Conservation (phyloP, 345 rosid species). For the Odontarrhena argentea region DNA sequence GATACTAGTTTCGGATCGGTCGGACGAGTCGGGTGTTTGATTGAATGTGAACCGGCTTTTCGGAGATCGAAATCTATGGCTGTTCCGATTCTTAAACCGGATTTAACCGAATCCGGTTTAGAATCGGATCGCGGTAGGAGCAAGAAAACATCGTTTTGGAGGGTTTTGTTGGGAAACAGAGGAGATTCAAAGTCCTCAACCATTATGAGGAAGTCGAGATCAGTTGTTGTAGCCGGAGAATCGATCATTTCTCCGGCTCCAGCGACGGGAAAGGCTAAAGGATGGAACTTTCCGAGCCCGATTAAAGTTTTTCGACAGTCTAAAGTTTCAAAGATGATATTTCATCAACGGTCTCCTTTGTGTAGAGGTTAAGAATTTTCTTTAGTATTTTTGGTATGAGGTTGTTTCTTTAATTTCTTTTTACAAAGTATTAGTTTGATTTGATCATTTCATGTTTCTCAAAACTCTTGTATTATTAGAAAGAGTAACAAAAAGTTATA, state of each 20-base stretch:
- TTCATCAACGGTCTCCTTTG: slow-evolving; percentile 71
- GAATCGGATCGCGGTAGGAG: slow-evolving; percentile 16
- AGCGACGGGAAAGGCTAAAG: slow-evolving; percentile 46
- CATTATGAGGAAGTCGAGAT: slow-evolving; percentile 90
- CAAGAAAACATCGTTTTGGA: slow-evolving; percentile 54
- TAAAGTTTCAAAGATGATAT: slow-evolving; percentile 53
- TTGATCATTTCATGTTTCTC: background rate
- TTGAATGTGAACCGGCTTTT: slow-evolving; percentile 72
- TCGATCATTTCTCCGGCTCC: slow-evolving; percentile 32
- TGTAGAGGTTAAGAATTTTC: slow-evolving; percentile 61
- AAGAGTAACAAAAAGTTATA: background rate
- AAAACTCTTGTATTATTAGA: slow-evolving; percentile 14
- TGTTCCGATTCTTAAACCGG: slow-evolving; percentile 60
- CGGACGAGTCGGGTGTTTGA: slow-evolving; percentile 60
- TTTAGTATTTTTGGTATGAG: background rate
- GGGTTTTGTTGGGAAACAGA: slow-evolving; percentile 46
- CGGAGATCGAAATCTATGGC: slow-evolving; percentile 82
- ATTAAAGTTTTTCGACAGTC: slow-evolving; percentile 81
- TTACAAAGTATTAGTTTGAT: slow-evolving; percentile 27
- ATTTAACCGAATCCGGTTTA: slow-evolving; percentile 20
- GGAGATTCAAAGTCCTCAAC: slow-evolving; percentile 44
- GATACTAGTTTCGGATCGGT: slow-evolving; percentile 43
- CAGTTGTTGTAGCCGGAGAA: slow-evolving; percentile 58
- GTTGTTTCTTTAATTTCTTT: background rate
- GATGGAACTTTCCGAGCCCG: slow-evolving; percentile 91